Base-by-base conservation (phyloP, 139 green algal genomes). In the Axilococcus clingmanii region DNA sequence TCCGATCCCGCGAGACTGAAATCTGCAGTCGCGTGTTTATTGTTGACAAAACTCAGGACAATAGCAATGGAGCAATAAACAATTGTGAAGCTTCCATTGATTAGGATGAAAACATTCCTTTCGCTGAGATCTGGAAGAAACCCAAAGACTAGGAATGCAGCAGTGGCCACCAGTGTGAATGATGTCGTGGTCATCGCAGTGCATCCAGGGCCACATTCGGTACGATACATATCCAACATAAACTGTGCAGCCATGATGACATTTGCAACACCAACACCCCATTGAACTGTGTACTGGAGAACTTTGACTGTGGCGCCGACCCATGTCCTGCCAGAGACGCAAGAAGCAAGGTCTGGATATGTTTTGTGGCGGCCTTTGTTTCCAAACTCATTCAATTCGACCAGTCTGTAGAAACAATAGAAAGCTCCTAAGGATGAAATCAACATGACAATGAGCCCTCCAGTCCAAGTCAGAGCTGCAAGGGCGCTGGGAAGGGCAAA, bases 221-320 rank as follows among this genome's bases (percentile, higher is more conserved):
- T n/a, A n/a, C n/a, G n/a, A n/a, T n/a, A n/a, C n/a, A n/a, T n/a
- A n/a, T n/a, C n/a, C n/a, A n/a, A n/a, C n/a, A n/a, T n/a, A n/a
- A n/a, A 17, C 36, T 42, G 36, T 17, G 36, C 25, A 32, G 20
- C 47, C 47, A 55, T 55, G 47, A 55, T 55, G 20, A 37, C 14
- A 11, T 55, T 55, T 40, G 47, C 47, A 17, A 42, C 36, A n/a
- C 17, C 17, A n/a, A 17, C 36, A 17, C 36, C 36, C 36, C 36
- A 42, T 42, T 42, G 36, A 17, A 42, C 24, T 45, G 47, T 5
- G 3, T 4, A 3, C 47, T 5, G 47, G 29, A 55, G 11, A 45
- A 20, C 9, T 7, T 9, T 4, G 29, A 28, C 47, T 35, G 24
- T 22, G 20, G 25, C 9, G 20, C 47, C 24, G 23, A 30, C 30